These are phyloP conservation scores for Spongospora subterranea DNA, from an alignment of 208 protist species.

Conservation along the genomic window DNA sequence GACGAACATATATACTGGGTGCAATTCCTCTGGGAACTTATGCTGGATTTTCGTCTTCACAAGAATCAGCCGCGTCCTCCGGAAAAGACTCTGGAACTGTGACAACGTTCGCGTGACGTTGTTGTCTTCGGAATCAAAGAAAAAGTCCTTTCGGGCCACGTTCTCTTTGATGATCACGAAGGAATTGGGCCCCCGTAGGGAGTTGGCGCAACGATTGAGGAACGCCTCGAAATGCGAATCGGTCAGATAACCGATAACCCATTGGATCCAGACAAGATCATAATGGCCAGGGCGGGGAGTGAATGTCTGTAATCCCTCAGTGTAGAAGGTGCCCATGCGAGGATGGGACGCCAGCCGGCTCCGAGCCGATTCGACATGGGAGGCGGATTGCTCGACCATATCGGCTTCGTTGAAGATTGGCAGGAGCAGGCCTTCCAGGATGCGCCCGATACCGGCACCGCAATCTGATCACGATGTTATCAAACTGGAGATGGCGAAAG, in stretches of 20 bases:
- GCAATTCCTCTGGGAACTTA: slow-evolving; percentile 1
- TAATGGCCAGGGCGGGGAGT: background rate
- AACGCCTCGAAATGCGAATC: slow-evolving; percentile 45
- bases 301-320: slow-evolving; percentile 37
- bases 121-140: slow-evolving; percentile 49
- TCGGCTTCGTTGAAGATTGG: slow-evolving; percentile 41
- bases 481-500: background rate
- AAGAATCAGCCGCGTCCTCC: slow-evolving; percentile 13
- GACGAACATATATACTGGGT: slow-evolving; percentile 34
- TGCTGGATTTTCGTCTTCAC: background rate
- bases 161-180: background rate
- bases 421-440: slow-evolving; percentile 39
- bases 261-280: slow-evolving; percentile 66
- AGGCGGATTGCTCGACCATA: slow-evolving; percentile 45
- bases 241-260: slow-evolving; percentile 63
- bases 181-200: background rate
- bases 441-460: slow-evolving; percentile 61
- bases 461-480: slow-evolving; percentile 18
- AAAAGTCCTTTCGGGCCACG: slow-evolving; percentile 7
- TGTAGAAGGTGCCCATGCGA: slow-evolving; percentile 1
- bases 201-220: slow-evolving; percentile 4
- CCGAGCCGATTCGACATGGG: slow-evolving; percentile 57
- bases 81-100: slow-evolving; percentile 35
- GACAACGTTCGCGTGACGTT: slow-evolving; percentile 38
- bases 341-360: slow-evolving; percentile 31